Evolutionary conservation across 1,284 basidiomycete species (phyloP).

Genomic region (Tilletia caries): DNA sequence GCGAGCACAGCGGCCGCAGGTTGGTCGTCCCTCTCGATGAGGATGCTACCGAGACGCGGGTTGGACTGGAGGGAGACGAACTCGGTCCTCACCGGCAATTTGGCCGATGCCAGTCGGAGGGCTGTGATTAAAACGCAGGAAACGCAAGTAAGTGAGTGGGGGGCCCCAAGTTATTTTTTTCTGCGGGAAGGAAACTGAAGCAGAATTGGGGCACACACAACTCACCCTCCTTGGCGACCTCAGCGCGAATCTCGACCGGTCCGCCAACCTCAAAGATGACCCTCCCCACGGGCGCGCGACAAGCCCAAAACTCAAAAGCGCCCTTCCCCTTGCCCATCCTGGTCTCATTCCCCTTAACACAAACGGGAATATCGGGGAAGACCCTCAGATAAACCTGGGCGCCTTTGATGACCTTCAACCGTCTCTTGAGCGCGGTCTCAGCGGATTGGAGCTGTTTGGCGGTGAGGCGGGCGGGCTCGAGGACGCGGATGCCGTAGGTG

Average conservation of each 20-base stretch:
- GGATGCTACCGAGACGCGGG: conserved; percentile 69
- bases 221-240: conserved; percentile 85
- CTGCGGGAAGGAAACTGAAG: background rate
- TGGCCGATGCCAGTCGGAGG: conserved; percentile 80
- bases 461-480: conserved; percentile 76
- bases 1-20: background rate
- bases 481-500: conserved; percentile 84
- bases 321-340: conserved; percentile 99
- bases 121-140: conserved; percentile 59
- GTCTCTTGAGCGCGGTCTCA: conserved; percentile 83
- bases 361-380: conserved; percentile 95
- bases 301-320: conserved; percentile 94
- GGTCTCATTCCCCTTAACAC: conserved; percentile 97
- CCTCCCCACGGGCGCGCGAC: conserved; percentile 81
- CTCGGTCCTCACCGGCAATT: conserved; percentile 83
- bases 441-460: conserved; percentile 86
- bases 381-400: conserved; percentile 81
- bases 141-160: background rate
- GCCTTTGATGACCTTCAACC: conserved; percentile 86
- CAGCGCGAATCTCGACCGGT: conserved; percentile 74
- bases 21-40: conserved; percentile 18
- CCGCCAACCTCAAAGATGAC: conserved; percentile 95
- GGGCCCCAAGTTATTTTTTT: background rate
- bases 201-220: conserved; percentile 4
- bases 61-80: conserved; percentile 72